These are phyloP conservation scores for Aegilops longissima DNA, from an alignment of 176 grass and related monocot genomes.

Conservation along the genomic window DNA sequence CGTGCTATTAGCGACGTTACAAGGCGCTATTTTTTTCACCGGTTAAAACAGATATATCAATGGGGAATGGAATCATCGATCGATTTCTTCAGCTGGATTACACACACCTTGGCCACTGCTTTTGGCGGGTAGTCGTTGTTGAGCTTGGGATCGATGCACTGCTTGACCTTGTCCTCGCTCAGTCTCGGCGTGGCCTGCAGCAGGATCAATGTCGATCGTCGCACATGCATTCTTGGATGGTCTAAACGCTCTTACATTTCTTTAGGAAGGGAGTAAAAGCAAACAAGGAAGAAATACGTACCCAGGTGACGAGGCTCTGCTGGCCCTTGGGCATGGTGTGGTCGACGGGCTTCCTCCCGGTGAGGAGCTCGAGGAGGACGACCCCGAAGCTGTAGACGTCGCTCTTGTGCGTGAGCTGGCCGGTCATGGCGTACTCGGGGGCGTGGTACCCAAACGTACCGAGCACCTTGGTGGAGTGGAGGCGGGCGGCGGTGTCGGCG, in stretches of 20 bases:
- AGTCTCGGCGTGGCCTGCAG: slow-evolving; percentile 80
- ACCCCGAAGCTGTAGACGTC: slow-evolving; percentile 96
- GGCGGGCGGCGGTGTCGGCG: slow-evolving; percentile 72
- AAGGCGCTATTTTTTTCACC: too few relatives aligned
- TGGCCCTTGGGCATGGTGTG: slow-evolving; percentile 98
- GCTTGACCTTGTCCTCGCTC: slow-evolving; percentile 98
- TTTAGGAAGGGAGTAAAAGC: too few relatives aligned
- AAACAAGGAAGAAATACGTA: slow-evolving; percentile 5
- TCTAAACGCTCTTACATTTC: too few relatives aligned
- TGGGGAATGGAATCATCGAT: neutral
- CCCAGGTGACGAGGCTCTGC: slow-evolving; percentile 96
- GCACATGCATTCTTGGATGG: too few relatives aligned
- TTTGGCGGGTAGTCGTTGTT: slow-evolving; percentile 86
- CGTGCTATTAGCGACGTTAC: too few relatives aligned
- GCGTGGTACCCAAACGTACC: slow-evolving; percentile 98
- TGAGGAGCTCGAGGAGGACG: slow-evolving; percentile 79
- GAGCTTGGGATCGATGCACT: slow-evolving; percentile 87
- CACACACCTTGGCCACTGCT: slow-evolving; percentile 79
- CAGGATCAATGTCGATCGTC: neutral
- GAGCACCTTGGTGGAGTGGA: slow-evolving; percentile 95
- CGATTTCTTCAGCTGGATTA: neutral
- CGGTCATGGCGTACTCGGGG: slow-evolving; percentile 93
- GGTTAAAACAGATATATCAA: too few relatives aligned
- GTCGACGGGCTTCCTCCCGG: slow-evolving; percentile 92
- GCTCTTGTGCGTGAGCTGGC: slow-evolving; percentile 83